A percentile compares a stretch with the other conserved stretches of the same genome.
These are phyloP conservation scores for Yarrowia bubula DNA, from an alignment of 805 yeast species.

Conservation along the genomic window DNA sequence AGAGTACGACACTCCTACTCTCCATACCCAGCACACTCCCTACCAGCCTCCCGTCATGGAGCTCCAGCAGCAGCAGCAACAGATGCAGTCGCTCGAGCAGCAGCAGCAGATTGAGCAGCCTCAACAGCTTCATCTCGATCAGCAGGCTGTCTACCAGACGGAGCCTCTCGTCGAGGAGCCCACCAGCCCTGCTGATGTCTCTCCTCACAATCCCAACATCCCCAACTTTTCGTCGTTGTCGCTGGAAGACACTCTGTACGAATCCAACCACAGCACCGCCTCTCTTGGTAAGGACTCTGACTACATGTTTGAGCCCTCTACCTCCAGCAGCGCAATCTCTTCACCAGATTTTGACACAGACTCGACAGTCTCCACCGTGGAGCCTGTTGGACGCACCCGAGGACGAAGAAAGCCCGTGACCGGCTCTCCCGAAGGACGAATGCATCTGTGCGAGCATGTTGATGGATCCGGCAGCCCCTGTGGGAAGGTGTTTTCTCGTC, in stretches of 20 bases:
- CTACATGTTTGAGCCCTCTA: slow-evolving; percentile 21
- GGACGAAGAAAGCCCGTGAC: slow-evolving; percentile 21
- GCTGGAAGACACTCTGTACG: slow-evolving; percentile 17
- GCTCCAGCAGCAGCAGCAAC: background rate
- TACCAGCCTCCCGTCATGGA: background rate
- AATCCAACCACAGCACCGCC: slow-evolving; percentile 1
- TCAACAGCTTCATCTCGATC: background rate
- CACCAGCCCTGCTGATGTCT: background rate
- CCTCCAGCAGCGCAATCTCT: background rate
- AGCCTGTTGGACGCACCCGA: slow-evolving; percentile 8
- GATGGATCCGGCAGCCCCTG: slow-evolving; percentile 47
- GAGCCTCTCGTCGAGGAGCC: slow-evolving; percentile 6
- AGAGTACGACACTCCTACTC: slow-evolving; percentile 22
- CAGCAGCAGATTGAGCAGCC: background rate
- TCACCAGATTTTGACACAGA: slow-evolving; percentile 19
- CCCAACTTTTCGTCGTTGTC: background rate
- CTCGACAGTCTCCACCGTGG: slow-evolving; percentile 14
- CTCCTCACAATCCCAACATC: slow-evolving; percentile 15
- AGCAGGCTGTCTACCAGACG: background rate
- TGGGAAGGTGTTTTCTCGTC: slow-evolving; percentile 81
- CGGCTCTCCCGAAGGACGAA: background rate
- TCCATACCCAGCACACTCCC: slow-evolving; percentile 4
- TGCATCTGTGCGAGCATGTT: slow-evolving; percentile 7
- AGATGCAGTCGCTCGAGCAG: slow-evolving; percentile 1
- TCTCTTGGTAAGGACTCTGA: slow-evolving; percentile 4